A percentile compares a stretch with the other conserved stretches of the same genome.
Conservation (phyloP, 139 green algal species). For the Yamagishiella unicocca region DNA sequence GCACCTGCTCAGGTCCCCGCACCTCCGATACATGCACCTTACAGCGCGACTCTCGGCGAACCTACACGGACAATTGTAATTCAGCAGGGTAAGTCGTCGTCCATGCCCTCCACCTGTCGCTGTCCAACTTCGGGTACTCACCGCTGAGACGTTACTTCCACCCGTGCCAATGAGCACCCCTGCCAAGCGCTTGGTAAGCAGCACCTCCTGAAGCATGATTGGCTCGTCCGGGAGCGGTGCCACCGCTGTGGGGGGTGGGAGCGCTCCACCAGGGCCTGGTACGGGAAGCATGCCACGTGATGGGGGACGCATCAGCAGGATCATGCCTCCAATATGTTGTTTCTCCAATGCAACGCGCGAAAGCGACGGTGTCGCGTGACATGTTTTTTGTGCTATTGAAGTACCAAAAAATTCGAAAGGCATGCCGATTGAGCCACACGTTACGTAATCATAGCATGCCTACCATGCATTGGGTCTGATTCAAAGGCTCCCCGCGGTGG, state of each 20-base stretch:
- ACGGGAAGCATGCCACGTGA: neutral
- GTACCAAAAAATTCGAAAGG: too few relatives aligned
- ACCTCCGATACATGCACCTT: constrained; percentile 42
- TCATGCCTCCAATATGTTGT: neutral
- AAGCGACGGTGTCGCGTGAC: too few relatives aligned
- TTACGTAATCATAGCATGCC: too few relatives aligned
- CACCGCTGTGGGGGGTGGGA: neutral
- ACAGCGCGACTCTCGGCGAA: constrained; percentile 34
- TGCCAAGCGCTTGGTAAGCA: constrained; percentile 25
- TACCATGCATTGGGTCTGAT: constrained; percentile 26
- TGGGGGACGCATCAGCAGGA: neutral
- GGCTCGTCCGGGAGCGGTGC: constrained; percentile 26
- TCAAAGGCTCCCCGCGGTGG: neutral
- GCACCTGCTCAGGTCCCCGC: constrained; percentile 12
- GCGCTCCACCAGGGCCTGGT: neutral
- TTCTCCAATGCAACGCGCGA: neutral
- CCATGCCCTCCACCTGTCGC: neutral
- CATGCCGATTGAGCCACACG: too few relatives aligned
- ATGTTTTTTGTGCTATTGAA: too few relatives aligned
- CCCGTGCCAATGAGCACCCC: constrained; percentile 35
- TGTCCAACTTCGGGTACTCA: neutral
- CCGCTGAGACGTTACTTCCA: constrained; percentile 30
- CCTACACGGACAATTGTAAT: constrained; percentile 5
- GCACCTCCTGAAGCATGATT: constrained; percentile 41
- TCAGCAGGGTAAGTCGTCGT: neutral